Evolutionary conservation across 2,329 filamentous ascomycete species (phyloP), one percentile per base, ranked within the genome.

Genomic region (Trichophyton schoenleinii): DNA sequence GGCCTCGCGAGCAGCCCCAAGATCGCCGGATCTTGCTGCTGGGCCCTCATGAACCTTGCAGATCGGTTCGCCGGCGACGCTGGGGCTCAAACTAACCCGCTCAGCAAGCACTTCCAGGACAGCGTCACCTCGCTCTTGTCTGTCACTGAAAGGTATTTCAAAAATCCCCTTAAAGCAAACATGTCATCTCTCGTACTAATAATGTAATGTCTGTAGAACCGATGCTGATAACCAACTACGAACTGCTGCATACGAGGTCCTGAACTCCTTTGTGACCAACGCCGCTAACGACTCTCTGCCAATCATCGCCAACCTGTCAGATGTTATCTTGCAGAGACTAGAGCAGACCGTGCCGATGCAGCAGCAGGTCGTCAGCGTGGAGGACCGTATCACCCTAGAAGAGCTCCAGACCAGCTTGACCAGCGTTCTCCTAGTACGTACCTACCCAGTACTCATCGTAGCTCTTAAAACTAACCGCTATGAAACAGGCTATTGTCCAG

Each of bases 11-110:
- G 88, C 77, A 94, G 88, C 73, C 87, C 91, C 63, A 96, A 95
- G 83, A 99, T 99, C 86, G 94, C 92, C 36, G 86, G 90, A 61
- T 99, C 94, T 34, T 97, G 94, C 84, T 99, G 94, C 79, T 96
- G 95, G 94, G 91, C 94, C 36, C 79, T 99, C 67, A 97, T 99
- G 89, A 99, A 97, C 77, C 79, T 99, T 71, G 92, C 94, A 9
- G 94, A 99, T 72, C 87, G 91, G 64, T 99, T 97, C 72, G 89
- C 91, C 34, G 90, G 91, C 62, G 91, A 96, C 61, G 82, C 86
- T 61, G 89, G 89, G 58, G 87, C 86, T 63, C 80, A 87, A 68
- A 80, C 80, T 57, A 99, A 97, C 77, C 83, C 90, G 49, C 80
- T 99, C 58, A 95, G 91, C 1, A 85, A 87, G 64, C 90, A 96